A percentile compares a stretch with the other conserved stretches of the same genome.
Conservation (phyloP, 73 alveolate genomes). For the Tetrahymena malaccensis region DNA sequence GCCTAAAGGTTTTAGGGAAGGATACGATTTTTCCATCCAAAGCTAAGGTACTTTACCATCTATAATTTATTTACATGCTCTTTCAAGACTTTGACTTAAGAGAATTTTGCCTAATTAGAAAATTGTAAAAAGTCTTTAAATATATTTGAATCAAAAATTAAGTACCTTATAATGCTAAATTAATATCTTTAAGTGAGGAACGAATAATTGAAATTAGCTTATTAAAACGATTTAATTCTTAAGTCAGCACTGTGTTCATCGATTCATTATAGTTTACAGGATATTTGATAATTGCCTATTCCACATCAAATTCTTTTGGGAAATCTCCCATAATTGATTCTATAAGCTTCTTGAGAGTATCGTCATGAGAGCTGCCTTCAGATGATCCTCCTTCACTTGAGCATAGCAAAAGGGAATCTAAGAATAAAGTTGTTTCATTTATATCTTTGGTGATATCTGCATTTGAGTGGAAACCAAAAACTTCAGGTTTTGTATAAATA, state of each 20-base stretch:
- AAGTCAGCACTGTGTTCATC: conserved; percentile 82
- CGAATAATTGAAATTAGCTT: conserved; percentile 64
- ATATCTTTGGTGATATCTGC: conserved; percentile 98
- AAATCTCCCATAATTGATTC: conserved; percentile 62
- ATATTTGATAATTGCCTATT: conserved; percentile 67
- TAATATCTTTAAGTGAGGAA: conserved; percentile 66
- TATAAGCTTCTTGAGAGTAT: conserved; percentile 43
- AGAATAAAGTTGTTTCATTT: conserved; percentile 78
- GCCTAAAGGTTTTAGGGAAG: conserved; percentile 73
- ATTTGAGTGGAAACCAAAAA: conserved; percentile 98
- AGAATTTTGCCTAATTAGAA: conserved; percentile 64
- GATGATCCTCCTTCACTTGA: conserved; percentile 28
- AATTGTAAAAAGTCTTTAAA: background rate
- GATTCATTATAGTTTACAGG: conserved; percentile 78
- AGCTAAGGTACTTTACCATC: conserved; percentile 76
- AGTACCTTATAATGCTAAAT: conserved; percentile 56
- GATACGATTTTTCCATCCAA: conserved; percentile 77
- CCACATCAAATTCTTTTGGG: conserved; percentile 72
- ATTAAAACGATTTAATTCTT: conserved; percentile 86
- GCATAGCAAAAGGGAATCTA: conserved; percentile 10
- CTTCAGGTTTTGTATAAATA: conserved; percentile 92
- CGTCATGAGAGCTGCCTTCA: conserved; percentile 49
- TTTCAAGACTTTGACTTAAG: conserved; percentile 79
- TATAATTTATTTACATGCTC: conserved; percentile 61
- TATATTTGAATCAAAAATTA: background rate